Conservation (phyloP, 2,329 filamentous ascomycete genomes). For the Diaporthe eres region DNA sequence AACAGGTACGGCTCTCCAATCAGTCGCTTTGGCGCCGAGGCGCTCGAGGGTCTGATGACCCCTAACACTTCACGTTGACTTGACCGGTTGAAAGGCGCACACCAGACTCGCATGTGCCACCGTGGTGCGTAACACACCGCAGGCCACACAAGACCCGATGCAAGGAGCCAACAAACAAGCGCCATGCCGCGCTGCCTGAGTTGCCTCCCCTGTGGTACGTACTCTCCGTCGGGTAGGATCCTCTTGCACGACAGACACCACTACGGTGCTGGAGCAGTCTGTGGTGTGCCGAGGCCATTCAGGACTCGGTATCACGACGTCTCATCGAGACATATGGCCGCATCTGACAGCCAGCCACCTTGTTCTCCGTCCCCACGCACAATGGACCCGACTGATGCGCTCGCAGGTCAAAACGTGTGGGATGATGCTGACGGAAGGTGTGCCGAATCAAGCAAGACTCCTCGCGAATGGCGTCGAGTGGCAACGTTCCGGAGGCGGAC, state of each 20-base stretch:
- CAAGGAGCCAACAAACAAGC: constrained; percentile 30
- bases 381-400: constrained; percentile 3
- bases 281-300: constrained; percentile 19
- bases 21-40: constrained; percentile 26
- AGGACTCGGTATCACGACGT: constrained; percentile 15
- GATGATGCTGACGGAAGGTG: constrained; percentile 19
- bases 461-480: constrained; percentile 36
- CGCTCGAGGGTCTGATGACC: constrained; percentile 34
- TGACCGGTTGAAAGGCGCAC: constrained; percentile 26
- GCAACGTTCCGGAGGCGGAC: constrained; percentile 14
- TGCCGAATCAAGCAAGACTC: constrained; percentile 28
- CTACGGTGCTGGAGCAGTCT: not conserved
- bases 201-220: not conserved
- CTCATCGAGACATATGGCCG: constrained; percentile 19
- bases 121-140: constrained; percentile 30
- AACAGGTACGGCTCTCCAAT: constrained; percentile 33
- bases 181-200: constrained; percentile 21
- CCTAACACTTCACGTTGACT: constrained; percentile 31
- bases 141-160: constrained; percentile 19
- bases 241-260: constrained; percentile 22
- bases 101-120: constrained; percentile 32
- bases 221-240: constrained; percentile 6
- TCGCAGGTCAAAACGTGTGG: not conserved
- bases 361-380: not conserved
- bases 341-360: constrained; percentile 33